These are phyloP conservation scores for Volvox carteri DNA, from an alignment of 163 green algal genomes.

Conservation along the genomic window DNA sequence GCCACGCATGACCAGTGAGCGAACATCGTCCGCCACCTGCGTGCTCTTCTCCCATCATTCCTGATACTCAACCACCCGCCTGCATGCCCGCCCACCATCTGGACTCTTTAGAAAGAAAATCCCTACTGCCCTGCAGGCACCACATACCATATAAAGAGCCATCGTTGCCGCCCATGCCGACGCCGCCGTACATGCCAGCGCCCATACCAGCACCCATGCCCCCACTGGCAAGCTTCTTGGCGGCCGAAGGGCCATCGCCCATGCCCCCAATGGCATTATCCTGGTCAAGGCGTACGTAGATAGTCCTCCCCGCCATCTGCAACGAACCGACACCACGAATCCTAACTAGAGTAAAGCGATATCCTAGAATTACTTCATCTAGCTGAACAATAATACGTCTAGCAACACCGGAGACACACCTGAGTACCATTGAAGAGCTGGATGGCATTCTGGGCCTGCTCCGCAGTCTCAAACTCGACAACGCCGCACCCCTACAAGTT, in stretches of 20 bases:
- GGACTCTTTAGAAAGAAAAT: too few species aligned
- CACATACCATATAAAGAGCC: conserved; percentile 53
- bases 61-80: background rate
- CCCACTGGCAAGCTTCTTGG: conserved; percentile 53
- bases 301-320: conserved; percentile 58
- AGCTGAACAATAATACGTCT: background rate
- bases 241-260: conserved; percentile 45
- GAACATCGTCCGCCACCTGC: too few species aligned
- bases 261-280: conserved; percentile 55
- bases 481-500: conserved; percentile 79
- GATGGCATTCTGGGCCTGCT: conserved; percentile 81
- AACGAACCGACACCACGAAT: background rate
- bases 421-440: conserved; percentile 61
- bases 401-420: conserved; percentile 35
- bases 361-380: background rate
- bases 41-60: background rate
- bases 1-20: background rate
- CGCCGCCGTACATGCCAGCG: conserved; percentile 50
- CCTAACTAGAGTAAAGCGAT: background rate
- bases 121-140: background rate
- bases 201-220: conserved; percentile 58
- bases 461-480: conserved; percentile 80
- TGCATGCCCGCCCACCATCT: too few species aligned
- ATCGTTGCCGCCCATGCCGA: conserved; percentile 54
- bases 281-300: conserved; percentile 58